phyloP scores from a whole-genome alignment of 768 basidiomycete genomes.

The Leccinellum albellum region DNA sequence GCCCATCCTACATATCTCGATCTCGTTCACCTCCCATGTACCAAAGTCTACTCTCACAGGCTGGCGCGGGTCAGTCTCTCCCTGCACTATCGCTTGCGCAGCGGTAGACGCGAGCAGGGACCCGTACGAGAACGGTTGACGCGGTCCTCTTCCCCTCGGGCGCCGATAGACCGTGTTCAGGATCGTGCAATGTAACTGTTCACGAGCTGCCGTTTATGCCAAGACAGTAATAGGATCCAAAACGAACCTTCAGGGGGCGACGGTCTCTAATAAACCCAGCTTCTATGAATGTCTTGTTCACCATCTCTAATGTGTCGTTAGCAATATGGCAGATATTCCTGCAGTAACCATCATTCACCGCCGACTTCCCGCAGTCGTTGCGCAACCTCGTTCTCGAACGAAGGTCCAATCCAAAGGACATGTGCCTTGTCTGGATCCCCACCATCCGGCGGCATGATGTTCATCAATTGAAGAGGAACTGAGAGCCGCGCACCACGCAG shows the following conservation, averaged over 20 bases:
- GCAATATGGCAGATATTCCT: not conserved
- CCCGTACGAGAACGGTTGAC: constrained; percentile 42
- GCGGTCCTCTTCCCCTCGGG: constrained; percentile 25
- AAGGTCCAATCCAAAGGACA: constrained; percentile 56
- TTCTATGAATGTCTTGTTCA: constrained; percentile 37
- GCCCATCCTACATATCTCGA: constrained; percentile 72
- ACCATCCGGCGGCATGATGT: constrained; percentile 44
- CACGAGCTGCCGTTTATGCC: not conserved
- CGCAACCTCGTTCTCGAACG: constrained; percentile 30
- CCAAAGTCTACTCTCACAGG: constrained; percentile 47
- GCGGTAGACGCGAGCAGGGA: constrained; percentile 32
- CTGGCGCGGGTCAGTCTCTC: constrained; percentile 5
- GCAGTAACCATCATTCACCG: constrained; percentile 26
- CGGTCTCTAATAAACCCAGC: constrained; percentile 44
- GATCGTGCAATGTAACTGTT: constrained; percentile 48
- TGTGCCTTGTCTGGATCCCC: constrained; percentile 41
- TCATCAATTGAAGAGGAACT: constrained; percentile 45
- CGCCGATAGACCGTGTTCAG: constrained; percentile 46
- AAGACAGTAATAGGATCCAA: not conserved
- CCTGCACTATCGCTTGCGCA: constrained; percentile 3
- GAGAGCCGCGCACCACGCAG: constrained; percentile 32
- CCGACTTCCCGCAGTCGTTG: constrained; percentile 30
- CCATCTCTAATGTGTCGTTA: constrained; percentile 34
- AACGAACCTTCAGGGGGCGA: constrained; percentile 48
- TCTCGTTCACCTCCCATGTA: constrained; percentile 46